Evolutionary conservation across 2,329 filamentous ascomycete genomes (phyloP).

Genomic region (Paecilomyces sp.): DNA sequence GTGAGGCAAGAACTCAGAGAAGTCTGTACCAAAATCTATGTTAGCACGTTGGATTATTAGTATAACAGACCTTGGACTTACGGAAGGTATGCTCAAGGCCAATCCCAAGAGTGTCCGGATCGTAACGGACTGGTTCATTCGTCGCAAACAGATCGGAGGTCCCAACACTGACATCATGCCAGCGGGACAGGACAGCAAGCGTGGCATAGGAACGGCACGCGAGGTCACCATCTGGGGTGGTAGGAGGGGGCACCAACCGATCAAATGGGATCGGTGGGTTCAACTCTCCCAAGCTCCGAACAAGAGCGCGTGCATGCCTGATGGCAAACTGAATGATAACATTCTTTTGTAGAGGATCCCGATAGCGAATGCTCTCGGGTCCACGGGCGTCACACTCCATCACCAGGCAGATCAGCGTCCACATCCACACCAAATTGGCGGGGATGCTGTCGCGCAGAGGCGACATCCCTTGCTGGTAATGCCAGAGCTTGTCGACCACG

Average conservation of each 20-base stretch:
- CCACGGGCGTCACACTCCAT: constrained; percentile 36
- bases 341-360: constrained; percentile 34
- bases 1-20: background rate
- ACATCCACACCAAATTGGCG: constrained; percentile 35
- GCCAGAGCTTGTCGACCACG: constrained; percentile 23
- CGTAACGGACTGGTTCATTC: constrained; percentile 31
- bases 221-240: constrained; percentile 35
- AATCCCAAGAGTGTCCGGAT: constrained; percentile 30
- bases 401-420: constrained; percentile 34
- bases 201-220: constrained; percentile 34
- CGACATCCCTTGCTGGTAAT: background rate
- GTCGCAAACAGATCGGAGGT: constrained; percentile 30
- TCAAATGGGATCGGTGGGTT: constrained; percentile 24
- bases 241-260: constrained; percentile 12
- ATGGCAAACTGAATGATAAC: constrained; percentile 32
- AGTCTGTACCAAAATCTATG: background rate
- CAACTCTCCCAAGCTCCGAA: constrained; percentile 31
- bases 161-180: constrained; percentile 35
- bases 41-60: background rate
- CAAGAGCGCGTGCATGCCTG: constrained; percentile 31
- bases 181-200: constrained; percentile 31
- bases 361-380: constrained; percentile 34
- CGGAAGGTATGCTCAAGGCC: constrained; percentile 1
- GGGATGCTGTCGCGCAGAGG: constrained; percentile 9
- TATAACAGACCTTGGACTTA: background rate